Evolutionary conservation across 768 basidiomycete genomes (phyloP), one percentile per base, ranked within the genome.

Genomic region (Tulasnella calospora): DNA sequence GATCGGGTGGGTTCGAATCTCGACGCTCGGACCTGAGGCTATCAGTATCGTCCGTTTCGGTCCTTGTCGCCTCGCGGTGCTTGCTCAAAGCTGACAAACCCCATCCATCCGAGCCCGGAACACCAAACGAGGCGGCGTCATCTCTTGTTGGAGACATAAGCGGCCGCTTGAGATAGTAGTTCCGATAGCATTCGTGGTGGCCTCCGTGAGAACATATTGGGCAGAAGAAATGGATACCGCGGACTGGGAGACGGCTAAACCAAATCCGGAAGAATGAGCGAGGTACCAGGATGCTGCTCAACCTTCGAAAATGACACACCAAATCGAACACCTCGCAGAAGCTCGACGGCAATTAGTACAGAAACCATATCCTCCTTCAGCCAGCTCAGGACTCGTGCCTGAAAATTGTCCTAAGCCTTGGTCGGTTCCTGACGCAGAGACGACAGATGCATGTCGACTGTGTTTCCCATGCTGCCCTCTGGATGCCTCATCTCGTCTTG

Each of bases 201-300:
- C 94, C 94, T 0, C 94, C 94, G 80, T 95, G 94, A 61, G 88
- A 85, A 82, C 94, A 95, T 1, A 92, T 84, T 0, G 92, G 88
- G 83, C 94, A 95, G 74, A 91, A 90, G 82, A 94, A 92, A 2
- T 93, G 84, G 6, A 94, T 85, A 0, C 88, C 85, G 38, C 88
- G 89, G 21, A 94, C 92, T 4, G 94, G 94, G 38, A 95, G 88
- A 76, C 90, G 94, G 83, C 94, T 94, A 79, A 4, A 44, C 46
- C 44, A 30, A 75, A 38, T 38, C 3, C 15, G 44, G 67, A 40
- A 47, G 5, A 19, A 27, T 71, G 27, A 79, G 46, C 61, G 3
- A 33, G 6, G 27, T 47, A 35, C 40, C 44, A 79, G 35, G 13
- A n/a, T 27, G 44, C 19, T 15, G 46, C 30, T 76, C 12, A 30